Evolutionary conservation across 768 basidiomycete genomes (phyloP).

Genomic region (Rhizopogon sp.): DNA sequence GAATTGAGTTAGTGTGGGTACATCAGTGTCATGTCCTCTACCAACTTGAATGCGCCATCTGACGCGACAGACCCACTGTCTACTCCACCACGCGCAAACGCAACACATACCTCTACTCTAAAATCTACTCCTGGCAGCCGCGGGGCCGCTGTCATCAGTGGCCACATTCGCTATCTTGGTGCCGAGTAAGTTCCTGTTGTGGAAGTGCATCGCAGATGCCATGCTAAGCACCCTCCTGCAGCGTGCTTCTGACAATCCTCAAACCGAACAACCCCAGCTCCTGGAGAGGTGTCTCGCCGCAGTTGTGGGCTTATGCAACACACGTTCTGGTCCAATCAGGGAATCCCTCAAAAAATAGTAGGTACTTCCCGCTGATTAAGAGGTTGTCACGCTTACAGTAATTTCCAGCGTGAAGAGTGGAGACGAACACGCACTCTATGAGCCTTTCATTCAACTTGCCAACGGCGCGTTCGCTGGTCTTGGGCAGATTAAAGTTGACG

Average conservation of each 20-base stretch:
- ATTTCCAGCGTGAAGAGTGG: background rate
- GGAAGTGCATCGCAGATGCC: background rate
- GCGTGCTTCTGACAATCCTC: background rate
- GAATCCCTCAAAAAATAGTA: background rate
- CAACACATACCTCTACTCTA: background rate
- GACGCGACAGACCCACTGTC: background rate
- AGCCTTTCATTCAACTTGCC: background rate
- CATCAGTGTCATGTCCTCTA: background rate
- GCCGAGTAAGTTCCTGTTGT: background rate
- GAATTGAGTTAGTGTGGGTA: no score
- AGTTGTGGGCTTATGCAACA: background rate
- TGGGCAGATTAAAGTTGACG: background rate
- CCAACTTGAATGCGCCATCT: no score
- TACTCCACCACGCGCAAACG: background rate
- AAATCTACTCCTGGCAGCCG: background rate
- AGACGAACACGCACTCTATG: background rate
- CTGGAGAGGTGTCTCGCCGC: background rate
- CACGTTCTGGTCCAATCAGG: background rate
- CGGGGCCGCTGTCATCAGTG: background rate
- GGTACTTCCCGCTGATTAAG: background rate
- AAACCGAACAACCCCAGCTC: background rate
- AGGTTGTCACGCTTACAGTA: background rate
- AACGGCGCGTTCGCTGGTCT: background rate
- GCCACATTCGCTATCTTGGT: background rate
- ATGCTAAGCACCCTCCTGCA: background rate